Evolutionary conservation across 2,329 filamentous ascomycete species (phyloP), one percentile per base, ranked within the genome.

Genomic region (Cadophora sp.): DNA sequence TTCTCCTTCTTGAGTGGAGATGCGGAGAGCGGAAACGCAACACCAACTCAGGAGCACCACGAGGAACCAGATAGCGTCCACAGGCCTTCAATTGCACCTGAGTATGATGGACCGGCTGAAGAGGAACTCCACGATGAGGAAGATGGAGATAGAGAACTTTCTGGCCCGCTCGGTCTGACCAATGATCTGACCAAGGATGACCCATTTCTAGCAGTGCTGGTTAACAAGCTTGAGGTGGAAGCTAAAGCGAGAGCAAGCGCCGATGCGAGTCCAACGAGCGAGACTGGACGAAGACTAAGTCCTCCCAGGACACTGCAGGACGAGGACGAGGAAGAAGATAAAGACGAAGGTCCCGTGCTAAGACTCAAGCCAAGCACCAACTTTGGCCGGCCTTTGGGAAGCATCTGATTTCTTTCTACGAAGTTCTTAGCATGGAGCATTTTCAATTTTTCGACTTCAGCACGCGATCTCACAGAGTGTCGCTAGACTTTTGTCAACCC

Each of bases 1-100:
- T 87, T 87, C 4, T 77, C 83, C 1, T 77, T 87, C 19, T 48
- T 75, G 22, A 69, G 68, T 19, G 70, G 62, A n/a, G 67, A 71
- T 29, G 62, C 81, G 4, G 72, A 72, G 14, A 73, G 69, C 51
- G 77, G 74, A 1, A 64, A 69, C 51, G 72, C 72, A 9, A 77
- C 77, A 9, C 76, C 76, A 4, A 77, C 70, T 22, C 75, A 75
- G 62, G 68, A 62, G 7, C 43, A 67, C 62, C 70, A 64, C n/a
- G 29, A 67, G 7, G 51, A 61, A 24, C 37, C 27, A 4, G 65
- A 70, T 6, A 37, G 63, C 14, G 4, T 60, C n/a, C 66, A 70
- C 58, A 62, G 56, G 43, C 65, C 46, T 26, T 68, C 65, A 1
- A 12, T 66, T n/a, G 68, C 59, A 19, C 51, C 56, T 16, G 40